Percentiles rank a stretch among this genome's conserved stretches.
phyloP scores from a whole-genome alignment of 140 eudicot genomes.

The Cichorium intybus region DNA sequence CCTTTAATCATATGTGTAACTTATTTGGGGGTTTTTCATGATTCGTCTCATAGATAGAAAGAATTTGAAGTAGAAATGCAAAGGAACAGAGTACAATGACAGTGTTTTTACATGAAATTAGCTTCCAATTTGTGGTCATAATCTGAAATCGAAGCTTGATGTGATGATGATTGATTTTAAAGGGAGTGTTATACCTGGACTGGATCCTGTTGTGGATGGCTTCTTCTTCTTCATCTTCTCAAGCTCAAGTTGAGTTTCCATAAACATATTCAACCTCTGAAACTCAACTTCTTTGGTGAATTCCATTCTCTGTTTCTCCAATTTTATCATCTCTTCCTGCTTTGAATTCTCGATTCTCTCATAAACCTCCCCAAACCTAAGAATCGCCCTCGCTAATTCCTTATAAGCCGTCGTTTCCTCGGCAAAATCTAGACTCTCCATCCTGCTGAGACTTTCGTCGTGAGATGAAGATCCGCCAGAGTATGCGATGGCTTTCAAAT shows the following conservation, averaged over 20 bases:
- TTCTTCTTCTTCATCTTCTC: conserved; percentile 43
- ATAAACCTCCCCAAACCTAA: conserved; percentile 47
- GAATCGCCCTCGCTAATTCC: conserved; percentile 42
- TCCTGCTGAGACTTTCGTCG: conserved; percentile 31
- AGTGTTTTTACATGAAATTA: neutral
- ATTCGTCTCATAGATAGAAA: neutral
- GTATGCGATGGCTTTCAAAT: conserved; percentile 10
- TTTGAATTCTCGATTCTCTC: conserved; percentile 49
- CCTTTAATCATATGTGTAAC: neutral
- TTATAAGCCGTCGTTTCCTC: conserved; percentile 31
- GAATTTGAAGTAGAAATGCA: neutral
- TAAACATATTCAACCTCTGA: conserved; percentile 56
- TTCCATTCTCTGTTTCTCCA: conserved; percentile 65
- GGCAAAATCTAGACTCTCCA: conserved; percentile 25
- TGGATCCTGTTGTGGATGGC: conserved; percentile 5
- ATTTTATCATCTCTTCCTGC: conserved; percentile 56
- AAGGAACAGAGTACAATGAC: conserved; percentile 1
- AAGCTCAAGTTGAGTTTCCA: conserved; percentile 46
- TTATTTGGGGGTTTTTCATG: neutral
- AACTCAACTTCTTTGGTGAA: conserved; percentile 51
- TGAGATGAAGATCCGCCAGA: conserved; percentile 38
- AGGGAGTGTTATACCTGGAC: conserved; percentile 18
- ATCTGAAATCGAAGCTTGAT: neutral
- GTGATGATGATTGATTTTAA: neutral
- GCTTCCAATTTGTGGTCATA: neutral